A percentile compares a stretch with the other conserved stretches of the same genome.
Evolutionary conservation across 1,284 basidiomycete genomes (phyloP).

Genomic region (Malassezia slooffiae): DNA sequence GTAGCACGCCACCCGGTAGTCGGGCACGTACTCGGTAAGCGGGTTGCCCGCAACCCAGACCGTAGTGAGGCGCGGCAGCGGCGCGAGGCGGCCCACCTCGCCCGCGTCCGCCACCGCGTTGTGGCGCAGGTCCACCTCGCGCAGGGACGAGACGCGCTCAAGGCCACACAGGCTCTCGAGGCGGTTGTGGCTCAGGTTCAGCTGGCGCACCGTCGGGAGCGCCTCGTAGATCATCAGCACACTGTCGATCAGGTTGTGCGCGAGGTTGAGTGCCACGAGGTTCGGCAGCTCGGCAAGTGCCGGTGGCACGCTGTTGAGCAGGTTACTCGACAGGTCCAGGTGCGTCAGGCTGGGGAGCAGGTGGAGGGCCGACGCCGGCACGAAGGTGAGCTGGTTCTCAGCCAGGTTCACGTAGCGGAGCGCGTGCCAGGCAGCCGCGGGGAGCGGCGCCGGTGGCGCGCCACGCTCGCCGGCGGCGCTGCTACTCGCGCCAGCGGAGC

Average conservation of each 20-base stretch:
- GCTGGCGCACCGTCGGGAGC: constrained; percentile 22
- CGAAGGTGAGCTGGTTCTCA: constrained; percentile 70
- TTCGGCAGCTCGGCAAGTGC: constrained; percentile 63
- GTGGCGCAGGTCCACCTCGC: constrained; percentile 71
- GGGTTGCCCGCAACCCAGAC: constrained; percentile 38
- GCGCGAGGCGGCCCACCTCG: constrained; percentile 73
- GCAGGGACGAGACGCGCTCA: constrained; percentile 70
- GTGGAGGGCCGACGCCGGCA: constrained; percentile 52
- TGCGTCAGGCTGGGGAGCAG: constrained; percentile 52
- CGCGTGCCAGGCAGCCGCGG: constrained; percentile 64
- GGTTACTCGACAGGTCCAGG: constrained; percentile 48
- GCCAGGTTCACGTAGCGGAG: constrained; percentile 67
- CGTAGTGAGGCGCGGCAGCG: constrained; percentile 57
- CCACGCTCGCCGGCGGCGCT: constrained; percentile 53
- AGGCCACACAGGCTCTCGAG: constrained; percentile 86
- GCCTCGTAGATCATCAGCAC: constrained; percentile 58
- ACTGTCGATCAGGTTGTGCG: constrained; percentile 92
- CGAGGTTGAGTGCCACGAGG: constrained; percentile 74
- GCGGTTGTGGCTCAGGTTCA: constrained; percentile 55
- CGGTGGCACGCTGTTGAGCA: constrained; percentile 53
- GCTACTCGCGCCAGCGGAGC: constrained; percentile 2
- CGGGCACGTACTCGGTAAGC: constrained; percentile 33
- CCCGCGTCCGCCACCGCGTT: constrained; percentile 72
- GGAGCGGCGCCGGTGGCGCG: constrained; percentile 51
- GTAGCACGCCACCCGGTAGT: constrained; percentile 66